Evolutionary conservation across 1,284 basidiomycete species (phyloP).

Genomic region (Coriolopsis trogii): DNA sequence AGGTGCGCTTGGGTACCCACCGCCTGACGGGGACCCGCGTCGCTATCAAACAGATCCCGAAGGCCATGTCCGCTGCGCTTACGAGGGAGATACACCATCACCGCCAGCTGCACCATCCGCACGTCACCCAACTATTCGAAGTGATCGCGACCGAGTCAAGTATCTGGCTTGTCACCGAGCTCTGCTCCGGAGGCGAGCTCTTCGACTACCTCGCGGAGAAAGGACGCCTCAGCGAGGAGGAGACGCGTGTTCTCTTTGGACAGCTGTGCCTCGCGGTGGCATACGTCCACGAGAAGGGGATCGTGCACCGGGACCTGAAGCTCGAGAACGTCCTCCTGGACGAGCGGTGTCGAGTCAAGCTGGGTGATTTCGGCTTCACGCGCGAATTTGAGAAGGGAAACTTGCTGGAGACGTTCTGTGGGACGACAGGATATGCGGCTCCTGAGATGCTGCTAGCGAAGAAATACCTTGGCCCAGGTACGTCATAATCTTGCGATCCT

Average conservation of each 20-base stretch:
- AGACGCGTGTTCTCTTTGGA: constrained; percentile 85
- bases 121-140: constrained; percentile 96
- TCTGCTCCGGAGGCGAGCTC: constrained; percentile 95
- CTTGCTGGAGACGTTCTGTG: constrained; percentile 94
- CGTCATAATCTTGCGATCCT: constrained; percentile 27
- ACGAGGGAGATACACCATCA: constrained; percentile 99
- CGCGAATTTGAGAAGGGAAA: constrained; percentile 87
- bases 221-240: constrained; percentile 83
- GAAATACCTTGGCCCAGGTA: constrained; percentile 89
- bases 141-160: constrained; percentile 94
- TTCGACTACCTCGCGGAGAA: constrained; percentile 98
- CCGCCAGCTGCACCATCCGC: constrained; percentile 92
- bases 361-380: constrained; percentile 97
- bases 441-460: constrained; percentile 93
- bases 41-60: constrained; percentile 98
- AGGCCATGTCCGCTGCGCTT: constrained; percentile 85
- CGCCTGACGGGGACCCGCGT: constrained; percentile 88
- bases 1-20: constrained; percentile 91
- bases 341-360: constrained; percentile 83
- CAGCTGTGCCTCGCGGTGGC: constrained; percentile 96
- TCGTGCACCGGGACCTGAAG: constrained; percentile 95
- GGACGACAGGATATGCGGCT: constrained; percentile 94
- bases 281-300: constrained; percentile 87
- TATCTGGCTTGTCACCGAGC: constrained; percentile 97
- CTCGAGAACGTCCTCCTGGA: constrained; percentile 95